phyloP scores from a whole-genome alignment of 2,329 filamentous ascomycete genomes.

The Cladosporium sp. region DNA sequence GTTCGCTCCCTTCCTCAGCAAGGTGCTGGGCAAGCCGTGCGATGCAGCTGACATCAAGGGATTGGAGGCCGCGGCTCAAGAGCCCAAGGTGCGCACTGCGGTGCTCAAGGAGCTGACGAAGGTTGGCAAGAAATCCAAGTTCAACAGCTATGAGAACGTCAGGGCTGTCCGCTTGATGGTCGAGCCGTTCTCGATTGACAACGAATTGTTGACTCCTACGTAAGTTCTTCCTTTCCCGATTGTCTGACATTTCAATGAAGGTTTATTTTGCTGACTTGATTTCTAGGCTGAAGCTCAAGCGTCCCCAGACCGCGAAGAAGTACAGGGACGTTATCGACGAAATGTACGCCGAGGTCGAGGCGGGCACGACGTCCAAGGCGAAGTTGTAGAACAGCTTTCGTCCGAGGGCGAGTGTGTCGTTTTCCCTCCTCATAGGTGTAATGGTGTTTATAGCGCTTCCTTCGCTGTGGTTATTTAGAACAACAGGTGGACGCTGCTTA shows the following conservation, averaged over 20 bases:
- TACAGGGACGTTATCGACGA: constrained; percentile 56
- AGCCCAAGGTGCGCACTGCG: constrained; percentile 68
- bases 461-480: no score
- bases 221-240: constrained; percentile 49
- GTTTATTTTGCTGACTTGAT: constrained; percentile 17
- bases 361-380: constrained; percentile 39
- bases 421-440: no score
- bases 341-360: constrained; percentile 55
- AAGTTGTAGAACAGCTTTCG: constrained; percentile 41
- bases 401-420: background rate
- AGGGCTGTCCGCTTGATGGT: constrained; percentile 69
- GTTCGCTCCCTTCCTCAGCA: constrained; percentile 77
- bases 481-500: no score
- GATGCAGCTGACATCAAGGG: constrained; percentile 60
- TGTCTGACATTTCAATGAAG: background rate
- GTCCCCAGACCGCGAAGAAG: constrained; percentile 61
- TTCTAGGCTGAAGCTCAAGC: constrained; percentile 65
- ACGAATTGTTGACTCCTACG: constrained; percentile 85
- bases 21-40: constrained; percentile 64
- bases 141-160: constrained; percentile 87
- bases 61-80: constrained; percentile 61
- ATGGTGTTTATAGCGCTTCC: no score
- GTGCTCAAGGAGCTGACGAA: constrained; percentile 74
- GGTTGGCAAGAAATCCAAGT: constrained; percentile 77
- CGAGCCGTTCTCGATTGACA: constrained; percentile 91